Evolutionary conservation across 2,329 filamentous ascomycete species (phyloP).

Genomic region (Tolypocladium tundrense): DNA sequence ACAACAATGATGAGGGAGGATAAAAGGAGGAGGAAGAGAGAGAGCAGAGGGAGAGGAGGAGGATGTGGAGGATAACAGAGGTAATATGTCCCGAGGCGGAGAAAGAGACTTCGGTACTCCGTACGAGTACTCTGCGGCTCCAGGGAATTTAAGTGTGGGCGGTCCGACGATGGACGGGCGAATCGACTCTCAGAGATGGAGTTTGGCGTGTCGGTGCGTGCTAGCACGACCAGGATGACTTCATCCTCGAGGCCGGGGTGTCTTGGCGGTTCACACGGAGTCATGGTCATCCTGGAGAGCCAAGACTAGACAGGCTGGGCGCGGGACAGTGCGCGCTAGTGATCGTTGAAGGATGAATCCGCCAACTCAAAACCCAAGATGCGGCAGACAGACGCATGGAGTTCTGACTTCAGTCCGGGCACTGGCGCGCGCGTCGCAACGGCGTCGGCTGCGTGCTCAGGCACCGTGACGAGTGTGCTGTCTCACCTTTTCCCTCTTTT

Average conservation of each 20-base stretch:
- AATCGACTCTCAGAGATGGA: neutral
- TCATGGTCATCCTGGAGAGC: neutral
- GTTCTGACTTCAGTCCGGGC: neutral
- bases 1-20: neutral
- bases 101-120: neutral
- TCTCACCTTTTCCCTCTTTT: neutral
- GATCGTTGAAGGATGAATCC: neutral
- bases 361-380: neutral
- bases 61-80: neutral
- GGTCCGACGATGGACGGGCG: neutral
- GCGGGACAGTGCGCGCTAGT: neutral
- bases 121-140: neutral
- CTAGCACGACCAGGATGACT: neutral
- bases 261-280: neutral
- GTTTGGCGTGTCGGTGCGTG: neutral
- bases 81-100: neutral
- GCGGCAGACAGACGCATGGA: neutral
- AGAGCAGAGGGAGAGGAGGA: too few relatives aligned
- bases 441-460: too few relatives aligned
- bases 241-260: neutral
- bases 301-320: neutral
- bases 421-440: neutral
- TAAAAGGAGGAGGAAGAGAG: neutral
- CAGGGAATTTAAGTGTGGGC: neutral
- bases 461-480: neutral